Conservation (phyloP, 192 early-diverging fungal genomes). For the Backusella mclennaniae region DNA sequence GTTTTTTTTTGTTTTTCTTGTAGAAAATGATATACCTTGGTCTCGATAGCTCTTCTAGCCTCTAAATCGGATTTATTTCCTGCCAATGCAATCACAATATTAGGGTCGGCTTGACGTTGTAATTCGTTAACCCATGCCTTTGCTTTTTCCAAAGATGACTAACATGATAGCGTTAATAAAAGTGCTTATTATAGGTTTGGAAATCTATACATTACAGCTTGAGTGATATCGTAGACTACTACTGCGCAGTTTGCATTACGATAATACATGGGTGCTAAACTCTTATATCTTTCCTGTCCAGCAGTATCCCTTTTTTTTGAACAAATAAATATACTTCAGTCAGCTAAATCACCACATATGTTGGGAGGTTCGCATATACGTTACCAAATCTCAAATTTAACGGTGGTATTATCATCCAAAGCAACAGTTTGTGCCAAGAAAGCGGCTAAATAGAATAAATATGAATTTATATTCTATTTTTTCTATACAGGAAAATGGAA, state of each 20-base stretch:
- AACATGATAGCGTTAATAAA: not conserved
- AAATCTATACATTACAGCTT: slow-evolving; percentile 46
- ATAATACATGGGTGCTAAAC: slow-evolving; percentile 76
- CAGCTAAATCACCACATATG: not conserved
- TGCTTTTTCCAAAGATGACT: slow-evolving; percentile 66
- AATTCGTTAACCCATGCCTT: slow-evolving; percentile 73
- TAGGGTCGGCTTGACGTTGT: slow-evolving; percentile 67
- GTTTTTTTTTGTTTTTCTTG: not conserved
- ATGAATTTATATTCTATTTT: not conserved
- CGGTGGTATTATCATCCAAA: slow-evolving; percentile 82
- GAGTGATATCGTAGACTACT: slow-evolving; percentile 76
- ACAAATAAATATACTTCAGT: not conserved
- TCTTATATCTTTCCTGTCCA: slow-evolving; percentile 73
- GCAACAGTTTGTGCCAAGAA: slow-evolving; percentile 80
- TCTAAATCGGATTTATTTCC: slow-evolving; percentile 67
- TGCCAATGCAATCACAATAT: slow-evolving; percentile 69
- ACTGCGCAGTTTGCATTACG: slow-evolving; percentile 71
- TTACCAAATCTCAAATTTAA: slow-evolving; percentile 94
- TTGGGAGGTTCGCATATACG: not conserved
- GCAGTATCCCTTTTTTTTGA: slow-evolving; percentile 61
- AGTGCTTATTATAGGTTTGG: not conserved
- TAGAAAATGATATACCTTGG: slow-evolving; percentile 40
- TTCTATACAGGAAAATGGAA: not conserved
- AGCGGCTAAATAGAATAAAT: slow-evolving; percentile 44
- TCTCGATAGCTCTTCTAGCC: slow-evolving; percentile 64